A percentile compares a stretch with the other conserved stretches of the same genome.
Conservation (phyloP, 352 stramenopile genomes). For the Elongisporangium anandrum region DNA sequence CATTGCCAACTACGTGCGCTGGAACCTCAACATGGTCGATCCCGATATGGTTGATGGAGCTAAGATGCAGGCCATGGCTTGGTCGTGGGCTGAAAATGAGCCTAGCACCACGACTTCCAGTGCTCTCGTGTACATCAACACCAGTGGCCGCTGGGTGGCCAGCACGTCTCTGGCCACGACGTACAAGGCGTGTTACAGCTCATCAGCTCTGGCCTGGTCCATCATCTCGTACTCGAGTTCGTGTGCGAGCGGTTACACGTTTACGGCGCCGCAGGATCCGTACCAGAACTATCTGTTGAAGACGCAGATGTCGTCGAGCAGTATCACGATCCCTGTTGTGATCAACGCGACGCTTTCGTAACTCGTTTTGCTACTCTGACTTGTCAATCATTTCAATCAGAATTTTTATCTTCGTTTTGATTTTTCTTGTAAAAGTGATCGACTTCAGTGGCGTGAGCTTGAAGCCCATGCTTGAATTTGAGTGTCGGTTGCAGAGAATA, state of each 20-base stretch:
- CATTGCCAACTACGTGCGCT: conserved; percentile 41
- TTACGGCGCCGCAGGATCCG: conserved; percentile 24
- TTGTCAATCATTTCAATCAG: background rate
- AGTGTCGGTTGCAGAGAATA: conserved; percentile 26
- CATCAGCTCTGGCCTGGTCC: conserved; percentile 24
- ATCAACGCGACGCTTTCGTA: conserved; percentile 26
- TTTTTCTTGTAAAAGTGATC: too few species aligned
- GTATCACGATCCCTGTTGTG: conserved; percentile 31
- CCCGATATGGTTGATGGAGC: conserved; percentile 37
- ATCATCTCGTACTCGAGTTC: conserved; percentile 19
- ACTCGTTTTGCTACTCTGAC: background rate
- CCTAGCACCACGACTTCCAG: conserved; percentile 20
- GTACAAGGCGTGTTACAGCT: conserved; percentile 40
- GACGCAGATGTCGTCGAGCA: conserved; percentile 17
- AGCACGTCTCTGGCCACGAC: conserved; percentile 11
- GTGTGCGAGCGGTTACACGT: conserved; percentile 24
- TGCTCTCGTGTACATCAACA: conserved; percentile 26
- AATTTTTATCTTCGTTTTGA: background rate
- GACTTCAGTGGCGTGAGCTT: too few species aligned
- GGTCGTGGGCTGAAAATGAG: conserved; percentile 51
- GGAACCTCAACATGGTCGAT: conserved; percentile 52
- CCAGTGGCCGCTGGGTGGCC: conserved; percentile 8
- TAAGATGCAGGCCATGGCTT: conserved; percentile 48
- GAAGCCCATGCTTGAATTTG: background rate
- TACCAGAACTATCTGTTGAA: conserved; percentile 55